Base-by-base conservation (phyloP, 1,284 basidiomycete species). In the Malassezia yamatoensis region DNA sequence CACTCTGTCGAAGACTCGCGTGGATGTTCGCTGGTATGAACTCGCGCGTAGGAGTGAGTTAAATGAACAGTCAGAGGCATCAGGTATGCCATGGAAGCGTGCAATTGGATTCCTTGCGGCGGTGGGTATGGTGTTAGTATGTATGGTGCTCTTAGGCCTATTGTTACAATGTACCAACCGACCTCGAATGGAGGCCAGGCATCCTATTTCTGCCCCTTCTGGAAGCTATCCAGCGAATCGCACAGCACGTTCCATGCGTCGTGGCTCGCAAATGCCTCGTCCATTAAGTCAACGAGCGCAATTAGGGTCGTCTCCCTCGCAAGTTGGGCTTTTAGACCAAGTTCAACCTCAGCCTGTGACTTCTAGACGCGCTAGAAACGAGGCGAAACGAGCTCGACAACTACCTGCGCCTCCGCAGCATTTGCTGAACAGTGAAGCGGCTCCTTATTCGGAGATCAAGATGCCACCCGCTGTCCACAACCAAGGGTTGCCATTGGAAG, bases 161-260 rank as follows among this genome's bases (percentile, higher is more conserved):
- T 16, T 58, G 6, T 35, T 52, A 13, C 39, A 58, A 39, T 37
- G 42, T 12, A 13, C 33, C 3, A 52, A 58, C 18, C 55, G 49
- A 3, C 55, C 55, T 7, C 44, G 51, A 12, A 29, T 49, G 12
- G 45, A 52, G 21, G 50, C 55, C 29, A 39, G 35, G 33, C 55
- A 58, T 16, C 35, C 42, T 7, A 18, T 39, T 12, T 13, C 20
- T 8, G 24, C 38, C 16, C 39, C 39, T 10, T 9, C 39, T 1
- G 39, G 39, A 16, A 21, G 39, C 39, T 33, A 45, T 20, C 6
- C 1, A 13, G 7, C 34, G 41, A 33, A 12, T 21, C 41, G 41
- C 18, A 13, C 21, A 18, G 24, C 4, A 7, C 45, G 43, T 16
- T 45, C 43, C 8, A 24, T 32, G 43, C 43, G 43, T n/a, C 43